phyloP scores from a whole-genome alignment of 805 yeast species.

The Nakazawaea anatomiae region DNA sequence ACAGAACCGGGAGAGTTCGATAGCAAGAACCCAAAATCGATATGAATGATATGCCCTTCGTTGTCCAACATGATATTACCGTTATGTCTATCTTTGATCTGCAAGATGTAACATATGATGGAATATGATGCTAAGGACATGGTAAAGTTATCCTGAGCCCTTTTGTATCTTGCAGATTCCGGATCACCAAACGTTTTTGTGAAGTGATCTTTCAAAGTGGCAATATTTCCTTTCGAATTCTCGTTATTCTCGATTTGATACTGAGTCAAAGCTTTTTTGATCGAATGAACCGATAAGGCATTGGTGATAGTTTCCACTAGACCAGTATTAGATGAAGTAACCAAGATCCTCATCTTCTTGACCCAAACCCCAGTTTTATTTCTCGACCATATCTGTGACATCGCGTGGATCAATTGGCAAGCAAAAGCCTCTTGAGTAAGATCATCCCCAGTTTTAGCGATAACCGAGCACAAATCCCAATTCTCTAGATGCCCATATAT shows the following conservation, averaged over 20 bases:
- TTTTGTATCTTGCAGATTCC: conserved; percentile 45
- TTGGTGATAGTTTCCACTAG: conserved; percentile 94
- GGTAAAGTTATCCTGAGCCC: conserved; percentile 83
- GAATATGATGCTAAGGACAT: conserved; percentile 88
- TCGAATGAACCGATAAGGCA: conserved; percentile 90
- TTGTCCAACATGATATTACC: conserved; percentile 96
- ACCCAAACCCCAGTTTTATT: conserved; percentile 79
- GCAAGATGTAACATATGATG: conserved; percentile 80
- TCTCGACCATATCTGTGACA: conserved; percentile 77
- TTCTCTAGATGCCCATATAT: conserved; percentile 80
- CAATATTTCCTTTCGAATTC: conserved; percentile 64
- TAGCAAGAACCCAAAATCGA: conserved; percentile 90
- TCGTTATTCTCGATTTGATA: conserved; percentile 61
- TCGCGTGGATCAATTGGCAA: conserved; percentile 84
- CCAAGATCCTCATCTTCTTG: conserved; percentile 84
- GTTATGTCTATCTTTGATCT: conserved; percentile 93
- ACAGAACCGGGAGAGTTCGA: conserved; percentile 96
- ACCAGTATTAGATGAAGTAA: conserved; percentile 88
- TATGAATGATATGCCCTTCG: conserved; percentile 92
- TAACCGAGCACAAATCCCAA: conserved; percentile 95
- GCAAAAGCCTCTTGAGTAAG: conserved; percentile 97
- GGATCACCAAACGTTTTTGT: conserved; percentile 66
- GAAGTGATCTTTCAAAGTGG: conserved; percentile 76
- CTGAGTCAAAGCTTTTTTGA: conserved; percentile 85
- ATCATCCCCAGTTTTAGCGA: conserved; percentile 95